phyloP scores from a whole-genome alignment of 2,329 filamentous ascomycete species.

The Fusarium sambucinum region DNA sequence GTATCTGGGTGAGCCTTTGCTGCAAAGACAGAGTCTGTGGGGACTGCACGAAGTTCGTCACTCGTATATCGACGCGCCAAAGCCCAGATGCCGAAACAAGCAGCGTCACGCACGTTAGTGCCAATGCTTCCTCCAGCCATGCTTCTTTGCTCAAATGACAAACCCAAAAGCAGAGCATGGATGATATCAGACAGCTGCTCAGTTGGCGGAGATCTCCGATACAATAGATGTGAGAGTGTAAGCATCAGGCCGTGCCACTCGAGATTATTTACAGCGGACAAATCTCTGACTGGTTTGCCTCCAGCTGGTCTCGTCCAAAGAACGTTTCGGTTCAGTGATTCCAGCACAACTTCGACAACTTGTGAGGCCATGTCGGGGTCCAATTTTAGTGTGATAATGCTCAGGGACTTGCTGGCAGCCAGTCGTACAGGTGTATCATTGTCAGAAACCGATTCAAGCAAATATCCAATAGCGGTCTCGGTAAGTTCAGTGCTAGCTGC shows the following conservation, averaged over 20 bases:
- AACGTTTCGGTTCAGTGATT: constrained; percentile 71
- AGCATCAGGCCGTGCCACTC: constrained; percentile 95
- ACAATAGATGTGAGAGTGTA: constrained; percentile 87
- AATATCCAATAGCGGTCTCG: constrained; percentile 84
- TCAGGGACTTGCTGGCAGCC: constrained; percentile 92
- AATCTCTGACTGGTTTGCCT: constrained; percentile 63
- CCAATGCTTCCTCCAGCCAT: constrained; percentile 87
- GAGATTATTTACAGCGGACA: constrained; percentile 81
- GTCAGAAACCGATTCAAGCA: constrained; percentile 83
- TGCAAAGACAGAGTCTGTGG: constrained; percentile 59
- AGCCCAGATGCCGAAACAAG: constrained; percentile 96
- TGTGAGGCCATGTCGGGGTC: constrained; percentile 84
- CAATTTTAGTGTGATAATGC: constrained; percentile 84
- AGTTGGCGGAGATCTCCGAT: constrained; percentile 82
- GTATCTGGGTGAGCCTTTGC: constrained; percentile 53
- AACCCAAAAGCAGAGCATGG: constrained; percentile 79
- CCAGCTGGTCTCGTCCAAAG: constrained; percentile 61
- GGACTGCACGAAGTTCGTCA: constrained; percentile 75
- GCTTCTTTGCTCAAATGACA: constrained; percentile 90
- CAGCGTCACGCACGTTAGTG: constrained; percentile 91
- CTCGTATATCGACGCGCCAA: constrained; percentile 89
- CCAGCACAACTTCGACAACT: constrained; percentile 87
- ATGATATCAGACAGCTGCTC: constrained; percentile 79
- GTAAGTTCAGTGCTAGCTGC: constrained; percentile 67
- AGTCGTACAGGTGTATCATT: constrained; percentile 92